phyloP scores from a whole-genome alignment of 129 eudicot genomes.

The Cynara cardunculus region DNA sequence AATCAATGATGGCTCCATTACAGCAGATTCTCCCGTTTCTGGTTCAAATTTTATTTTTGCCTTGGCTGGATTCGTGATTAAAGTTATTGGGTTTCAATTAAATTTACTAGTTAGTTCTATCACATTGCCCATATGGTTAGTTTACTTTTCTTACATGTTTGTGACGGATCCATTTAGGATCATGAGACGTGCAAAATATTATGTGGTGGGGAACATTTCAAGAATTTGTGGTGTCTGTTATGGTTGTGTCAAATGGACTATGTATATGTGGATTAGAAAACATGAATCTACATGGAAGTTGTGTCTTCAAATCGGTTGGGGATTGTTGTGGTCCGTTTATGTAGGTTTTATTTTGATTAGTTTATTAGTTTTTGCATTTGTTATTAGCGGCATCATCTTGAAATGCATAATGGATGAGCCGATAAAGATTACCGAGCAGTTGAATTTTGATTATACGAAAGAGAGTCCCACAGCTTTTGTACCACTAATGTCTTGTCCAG shows the following conservation, averaged over 20 bases:
- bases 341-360: slow-evolving; percentile 55
- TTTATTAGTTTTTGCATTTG: slow-evolving; percentile 53
- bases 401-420: slow-evolving; percentile 66
- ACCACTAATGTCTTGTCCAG: slow-evolving; percentile 44
- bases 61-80: slow-evolving; percentile 48
- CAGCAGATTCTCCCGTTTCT: slow-evolving; percentile 16
- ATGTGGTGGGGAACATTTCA: slow-evolving; percentile 2
- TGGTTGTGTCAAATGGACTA: slow-evolving; percentile 16
- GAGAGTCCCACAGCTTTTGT: slow-evolving; percentile 76
- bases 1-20: slow-evolving; percentile 7
- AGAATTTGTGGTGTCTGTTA: slow-evolving; percentile 13
- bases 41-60: slow-evolving; percentile 28
- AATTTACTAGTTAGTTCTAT: slow-evolving; percentile 36
- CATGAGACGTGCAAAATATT: slow-evolving; percentile 20
- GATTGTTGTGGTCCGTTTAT: slow-evolving; percentile 65
- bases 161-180: slow-evolving; percentile 47
- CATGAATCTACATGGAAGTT: slow-evolving; percentile 36
- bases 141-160: slow-evolving; percentile 47
- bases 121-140: slow-evolving; percentile 43
- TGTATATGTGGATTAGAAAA: slow-evolving; percentile 50
- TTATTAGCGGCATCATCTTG: slow-evolving; percentile 57
- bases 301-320: slow-evolving; percentile 61
- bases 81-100: slow-evolving; percentile 48
- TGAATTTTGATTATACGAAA: slow-evolving; percentile 71
- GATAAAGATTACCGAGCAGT: slow-evolving; percentile 31